Conservation (phyloP, 352 stramenopile genomes). For the Pythium sp. region DNA sequence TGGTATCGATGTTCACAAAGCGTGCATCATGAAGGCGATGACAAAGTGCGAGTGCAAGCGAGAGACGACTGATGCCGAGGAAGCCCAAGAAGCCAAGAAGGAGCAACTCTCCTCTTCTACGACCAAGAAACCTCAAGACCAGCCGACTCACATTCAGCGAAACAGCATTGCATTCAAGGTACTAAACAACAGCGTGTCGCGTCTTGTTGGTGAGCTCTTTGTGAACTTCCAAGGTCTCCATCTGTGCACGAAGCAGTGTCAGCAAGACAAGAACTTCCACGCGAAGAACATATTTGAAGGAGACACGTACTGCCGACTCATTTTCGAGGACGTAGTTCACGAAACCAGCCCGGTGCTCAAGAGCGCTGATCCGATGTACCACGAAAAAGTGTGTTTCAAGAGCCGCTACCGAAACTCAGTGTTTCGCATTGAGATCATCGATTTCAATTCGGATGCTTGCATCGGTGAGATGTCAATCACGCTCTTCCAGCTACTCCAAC, state of each 20-base stretch:
- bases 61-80: not conserved
- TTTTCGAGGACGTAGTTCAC: conserved; percentile 60
- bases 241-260: conserved; percentile 83
- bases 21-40: conserved; percentile 87
- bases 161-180: conserved; percentile 41
- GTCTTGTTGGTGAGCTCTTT: conserved; percentile 56
- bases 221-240: conserved; percentile 79
- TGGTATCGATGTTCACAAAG: conserved; percentile 80
- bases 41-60: conserved; percentile 65
- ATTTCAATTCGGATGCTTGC: conserved; percentile 77
- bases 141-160: conserved; percentile 21
- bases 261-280: conserved; percentile 53
- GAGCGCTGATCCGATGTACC: conserved; percentile 85
- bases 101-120: not conserved
- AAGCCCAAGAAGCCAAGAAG: conserved; percentile 2
- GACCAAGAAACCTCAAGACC: conserved; percentile 6
- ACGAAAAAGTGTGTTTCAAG: conserved; percentile 79
- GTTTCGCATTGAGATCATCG: conserved; percentile 76
- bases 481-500: conserved; percentile 80
- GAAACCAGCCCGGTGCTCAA: conserved; percentile 85
- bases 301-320: conserved; percentile 80
- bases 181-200: conserved; percentile 38
- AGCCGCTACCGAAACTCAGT: conserved; percentile 50
- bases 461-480: conserved; percentile 68
- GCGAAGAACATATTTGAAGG: conserved; percentile 87